phyloP scores from a whole-genome alignment of 768 basidiomycete genomes.

The Cystobasidiopsis lactophilus region DNA sequence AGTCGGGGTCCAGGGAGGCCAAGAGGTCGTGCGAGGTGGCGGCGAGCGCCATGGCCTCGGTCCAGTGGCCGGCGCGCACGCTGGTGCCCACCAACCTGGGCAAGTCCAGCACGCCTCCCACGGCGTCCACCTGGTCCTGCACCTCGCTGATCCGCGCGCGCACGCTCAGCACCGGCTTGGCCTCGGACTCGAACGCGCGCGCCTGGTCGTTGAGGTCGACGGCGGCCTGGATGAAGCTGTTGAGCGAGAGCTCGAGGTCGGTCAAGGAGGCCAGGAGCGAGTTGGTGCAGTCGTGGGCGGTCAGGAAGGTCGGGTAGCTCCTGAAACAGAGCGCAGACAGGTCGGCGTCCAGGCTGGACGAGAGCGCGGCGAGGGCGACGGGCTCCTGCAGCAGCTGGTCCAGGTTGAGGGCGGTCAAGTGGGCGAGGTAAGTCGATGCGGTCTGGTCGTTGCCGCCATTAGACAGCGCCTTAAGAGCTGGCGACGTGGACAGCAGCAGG shows the following conservation, averaged over 20 bases:
- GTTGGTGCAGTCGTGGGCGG: constrained; percentile 10
- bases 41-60: constrained; percentile 69
- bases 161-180: constrained; percentile 5
- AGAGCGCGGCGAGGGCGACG: background rate
- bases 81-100: constrained; percentile 81
- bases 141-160: constrained; percentile 34
- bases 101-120: constrained; percentile 73
- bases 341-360: constrained; percentile 14
- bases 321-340: constrained; percentile 18
- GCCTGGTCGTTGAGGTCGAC: constrained; percentile 4
- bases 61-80: constrained; percentile 74
- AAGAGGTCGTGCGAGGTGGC: constrained; percentile 13
- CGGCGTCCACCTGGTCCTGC: constrained; percentile 82
- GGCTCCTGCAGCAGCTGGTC: constrained; percentile 3
- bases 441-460: too few species aligned
- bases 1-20: background rate
- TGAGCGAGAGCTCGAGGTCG: constrained; percentile 7
- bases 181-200: constrained; percentile 1
- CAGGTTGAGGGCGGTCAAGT: background rate
- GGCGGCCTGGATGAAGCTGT: constrained; percentile 13
- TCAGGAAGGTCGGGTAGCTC: constrained; percentile 16
- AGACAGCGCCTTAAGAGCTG: too few species aligned
- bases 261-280: constrained; percentile 11
- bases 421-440: background rate
- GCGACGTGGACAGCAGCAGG: too few species aligned